Conservation (phyloP, 75 land plant species). For the Adiantum capillusveneris region DNA sequence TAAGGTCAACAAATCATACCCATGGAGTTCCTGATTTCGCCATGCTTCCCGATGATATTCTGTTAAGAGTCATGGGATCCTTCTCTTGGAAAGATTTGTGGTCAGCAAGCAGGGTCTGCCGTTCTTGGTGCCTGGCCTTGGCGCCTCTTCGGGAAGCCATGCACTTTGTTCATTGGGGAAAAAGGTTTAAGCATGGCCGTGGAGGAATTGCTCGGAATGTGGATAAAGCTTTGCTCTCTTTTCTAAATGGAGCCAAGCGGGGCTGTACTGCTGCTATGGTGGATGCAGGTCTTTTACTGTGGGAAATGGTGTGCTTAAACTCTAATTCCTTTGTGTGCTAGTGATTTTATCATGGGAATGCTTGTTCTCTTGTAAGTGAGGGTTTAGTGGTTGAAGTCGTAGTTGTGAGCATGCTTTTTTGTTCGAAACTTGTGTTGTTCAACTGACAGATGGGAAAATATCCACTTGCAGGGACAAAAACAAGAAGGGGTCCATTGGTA, state of each 20-base stretch:
- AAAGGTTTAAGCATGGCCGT: slow-evolving; percentile 70
- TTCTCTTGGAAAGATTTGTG: slow-evolving; percentile 41
- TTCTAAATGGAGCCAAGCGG: slow-evolving; percentile 54
- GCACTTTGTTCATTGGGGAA: slow-evolving; percentile 57
- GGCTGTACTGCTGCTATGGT: slow-evolving; percentile 93
- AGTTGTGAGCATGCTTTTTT: too few species aligned
- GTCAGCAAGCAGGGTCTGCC: slow-evolving; percentile 64
- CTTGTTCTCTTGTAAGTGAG: too few species aligned
- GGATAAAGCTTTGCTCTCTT: slow-evolving; percentile 60
- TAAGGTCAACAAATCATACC: neutral
- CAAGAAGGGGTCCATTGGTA: slow-evolving; percentile 50
- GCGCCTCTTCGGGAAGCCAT: slow-evolving; percentile 73
- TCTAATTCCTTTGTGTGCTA: neutral
- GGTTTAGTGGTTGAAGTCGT: too few species aligned
- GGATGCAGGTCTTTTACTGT: slow-evolving; percentile 76
- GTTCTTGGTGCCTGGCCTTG: slow-evolving; percentile 63
- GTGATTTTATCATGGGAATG: too few species aligned
- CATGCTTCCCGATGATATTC: slow-evolving; percentile 50
- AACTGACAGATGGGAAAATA: too few species aligned
- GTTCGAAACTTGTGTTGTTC: too few species aligned
- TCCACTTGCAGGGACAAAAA: slow-evolving; percentile 34
- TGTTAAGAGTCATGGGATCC: slow-evolving; percentile 44
- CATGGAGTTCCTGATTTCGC: neutral
- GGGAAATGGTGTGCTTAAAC: slow-evolving; percentile 47
- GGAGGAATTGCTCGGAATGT: slow-evolving; percentile 44